Base-by-base conservation (phyloP, 768 basidiomycete species). In the Peribolospora baueri region DNA sequence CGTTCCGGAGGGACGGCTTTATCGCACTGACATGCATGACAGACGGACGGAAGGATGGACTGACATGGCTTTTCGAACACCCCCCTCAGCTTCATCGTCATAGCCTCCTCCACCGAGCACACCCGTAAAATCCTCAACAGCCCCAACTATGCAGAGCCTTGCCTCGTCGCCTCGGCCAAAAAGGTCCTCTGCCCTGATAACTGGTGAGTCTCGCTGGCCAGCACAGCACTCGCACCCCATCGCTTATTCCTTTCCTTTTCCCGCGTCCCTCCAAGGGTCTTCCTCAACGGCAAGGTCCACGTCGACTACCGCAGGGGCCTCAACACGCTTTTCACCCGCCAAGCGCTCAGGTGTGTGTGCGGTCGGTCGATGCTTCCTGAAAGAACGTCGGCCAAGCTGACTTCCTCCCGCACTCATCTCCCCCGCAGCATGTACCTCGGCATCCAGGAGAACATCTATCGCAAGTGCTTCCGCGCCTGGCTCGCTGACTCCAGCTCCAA, bases 101-200 rank as follows among this genome's bases (percentile, higher is more conserved):
- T 97, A 78, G 87, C 88, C 36, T 84, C 91, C 6, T 80, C 84
- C 3, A 97, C 87, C 63, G 81, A 91, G 61, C 86, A 78, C 68
- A 72, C 90, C 8, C 82, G 91, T 64, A 95, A 91, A 70, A 90
- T 97, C 61, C 72, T 98, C 65, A 95, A 97, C 72, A 87, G 87
- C 4, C 91, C 93, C 0, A 75, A 70, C 7, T 79, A 84, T 62
- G 83, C 93, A 38, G 90, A 95, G 67, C 93, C 93, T 0, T 91
- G 86, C 65, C 78, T 98, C 13, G 87, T 95, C 39, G 73, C 86
- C 60, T 82, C 86, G 5, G 93, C 86, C 41, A 93, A 91, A 68
- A 72, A 79, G 54, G 72, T 98, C 55, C 74, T 98, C 48, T 73
- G 75, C 52, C 73, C 81, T 2, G 82, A 88, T 42, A 93, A 91